Base-by-base conservation (phyloP, 2,329 filamentous ascomycete species). In the Hypoxylon sp. region DNA sequence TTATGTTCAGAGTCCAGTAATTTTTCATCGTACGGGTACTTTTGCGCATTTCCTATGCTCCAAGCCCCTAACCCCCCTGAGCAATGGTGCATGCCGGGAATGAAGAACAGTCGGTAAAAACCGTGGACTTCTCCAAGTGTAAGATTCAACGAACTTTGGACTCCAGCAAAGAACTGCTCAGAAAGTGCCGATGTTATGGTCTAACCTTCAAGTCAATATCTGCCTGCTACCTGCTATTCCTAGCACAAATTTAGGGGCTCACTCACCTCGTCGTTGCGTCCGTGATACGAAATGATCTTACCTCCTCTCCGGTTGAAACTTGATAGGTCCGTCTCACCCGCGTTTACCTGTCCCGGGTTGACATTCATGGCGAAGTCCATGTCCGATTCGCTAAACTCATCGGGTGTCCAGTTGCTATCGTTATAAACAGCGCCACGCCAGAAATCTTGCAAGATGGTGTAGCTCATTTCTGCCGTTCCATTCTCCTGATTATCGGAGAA, bases 51-150 rank as follows among this genome's bases (percentile, higher is more conserved):
- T 13, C 70, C 70, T 50, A 72, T 64, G 33, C 65, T 69, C 62
- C 58, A 71, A 1, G 68, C 62, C 8, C 66, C 64, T 1, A 57
- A 46, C 0, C 64, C 70, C 3, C 69, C 66, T 14, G 49, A 58
- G 46, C 71, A 73, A 58, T 73, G 71, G 25, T 64, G 59, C 69
- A 72, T 69, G 1, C 71, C 69, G 2, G 71, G 71, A 1, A 71
- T 17, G 58, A 73, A 57, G 64, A 73, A 66, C 27, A 72, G 50
- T 31, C 68, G 72, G 73, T 81, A 81, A 59, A 77, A 74, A 60
- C 81, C 80, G 11, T 69, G 62, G 14, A 60, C 64, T 6, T 64
- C 67, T 31, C 60, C 42, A 2, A 65, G 17, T 4, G 58, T 42
- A 14, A 72, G 44, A 8, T 68, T 57, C 2, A 68, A 51, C 13